Conservation (phyloP, 306 rosid genomes). For the Vigna mungo region DNA sequence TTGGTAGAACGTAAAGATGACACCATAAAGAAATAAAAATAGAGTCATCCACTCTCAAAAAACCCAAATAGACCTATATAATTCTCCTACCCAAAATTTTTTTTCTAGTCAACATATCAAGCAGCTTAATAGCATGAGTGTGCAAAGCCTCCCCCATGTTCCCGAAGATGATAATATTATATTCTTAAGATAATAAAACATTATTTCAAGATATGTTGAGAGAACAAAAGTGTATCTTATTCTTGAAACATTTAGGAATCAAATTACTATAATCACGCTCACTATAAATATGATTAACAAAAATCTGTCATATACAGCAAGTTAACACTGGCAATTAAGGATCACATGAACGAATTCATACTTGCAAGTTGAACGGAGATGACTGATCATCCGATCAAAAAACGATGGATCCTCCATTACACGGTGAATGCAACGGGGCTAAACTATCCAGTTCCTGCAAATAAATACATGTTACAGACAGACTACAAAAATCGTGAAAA, state of each 20-base stretch:
- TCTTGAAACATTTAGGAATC: background rate
- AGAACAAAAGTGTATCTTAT: background rate
- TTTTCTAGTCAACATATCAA: no score
- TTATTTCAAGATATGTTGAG: background rate
- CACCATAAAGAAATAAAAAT: background rate
- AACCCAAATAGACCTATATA: background rate
- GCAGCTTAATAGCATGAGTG: background rate
- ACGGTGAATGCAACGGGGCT: background rate
- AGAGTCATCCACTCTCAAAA: background rate
- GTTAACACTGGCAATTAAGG: conserved; percentile 13
- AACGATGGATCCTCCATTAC: conserved; percentile 69
- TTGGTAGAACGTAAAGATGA: background rate
- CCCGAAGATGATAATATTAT: background rate
- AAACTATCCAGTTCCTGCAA: conserved; percentile 42
- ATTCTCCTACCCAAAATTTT: background rate
- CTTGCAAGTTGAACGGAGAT: conserved; percentile 85
- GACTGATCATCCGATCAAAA: conserved; percentile 63
- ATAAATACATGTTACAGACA: conserved; percentile 11
- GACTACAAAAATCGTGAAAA: background rate
- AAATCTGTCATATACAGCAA: background rate
- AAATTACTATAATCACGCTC: background rate
- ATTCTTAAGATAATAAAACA: background rate
- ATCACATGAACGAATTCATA: conserved; percentile 47
- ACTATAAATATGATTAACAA: background rate
- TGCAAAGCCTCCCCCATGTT: background rate